Percentiles rank a stretch among this genome's conserved stretches.
Evolutionary conservation across 768 basidiomycete species (phyloP).

Genomic region (Phanerochaete sordida): DNA sequence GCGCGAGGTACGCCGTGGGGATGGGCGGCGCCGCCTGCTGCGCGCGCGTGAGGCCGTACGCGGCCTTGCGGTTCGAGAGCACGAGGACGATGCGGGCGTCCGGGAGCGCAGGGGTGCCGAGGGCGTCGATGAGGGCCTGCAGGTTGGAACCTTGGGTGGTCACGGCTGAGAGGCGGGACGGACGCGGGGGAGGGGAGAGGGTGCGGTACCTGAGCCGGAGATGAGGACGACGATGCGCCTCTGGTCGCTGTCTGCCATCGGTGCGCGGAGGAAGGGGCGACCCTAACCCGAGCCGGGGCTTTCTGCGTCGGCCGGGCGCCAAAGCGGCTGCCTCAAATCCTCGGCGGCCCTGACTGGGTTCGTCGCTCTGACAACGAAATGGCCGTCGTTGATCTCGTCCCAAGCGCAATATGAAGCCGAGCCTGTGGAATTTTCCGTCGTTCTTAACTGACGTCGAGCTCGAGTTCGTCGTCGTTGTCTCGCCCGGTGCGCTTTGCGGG

Average conservation of each 20-base stretch:
- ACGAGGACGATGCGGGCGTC: constrained; percentile 73
- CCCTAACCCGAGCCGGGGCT: neutral
- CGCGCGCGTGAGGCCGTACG: constrained; percentile 86
- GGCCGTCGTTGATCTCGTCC: neutral
- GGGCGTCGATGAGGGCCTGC: constrained; percentile 92
- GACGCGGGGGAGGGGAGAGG: neutral
- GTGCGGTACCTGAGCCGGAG: constrained; percentile 54
- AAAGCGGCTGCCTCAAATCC: too few relatives aligned
- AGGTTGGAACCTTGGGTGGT: constrained; percentile 78
- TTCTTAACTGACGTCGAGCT: neutral
- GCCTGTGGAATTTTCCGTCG: neutral
- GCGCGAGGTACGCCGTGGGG: constrained; percentile 75
- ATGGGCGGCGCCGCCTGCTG: constrained; percentile 67
- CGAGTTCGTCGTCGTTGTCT: neutral
- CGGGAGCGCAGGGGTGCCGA: constrained; percentile 69
- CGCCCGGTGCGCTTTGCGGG: constrained; percentile 4
- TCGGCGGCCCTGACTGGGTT: neutral
- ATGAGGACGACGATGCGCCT: constrained; percentile 55
- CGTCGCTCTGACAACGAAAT: constrained; percentile 1
- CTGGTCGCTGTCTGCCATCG: constrained; percentile 13
- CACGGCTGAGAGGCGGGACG: neutral
- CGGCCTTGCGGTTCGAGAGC: constrained; percentile 88
- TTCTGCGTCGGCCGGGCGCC: neutral
- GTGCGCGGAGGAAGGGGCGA: constrained; percentile 1
- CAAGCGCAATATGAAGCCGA: neutral